Base-by-base conservation (phyloP, 2,329 filamentous ascomycete species). In the Eutypella sp. region DNA sequence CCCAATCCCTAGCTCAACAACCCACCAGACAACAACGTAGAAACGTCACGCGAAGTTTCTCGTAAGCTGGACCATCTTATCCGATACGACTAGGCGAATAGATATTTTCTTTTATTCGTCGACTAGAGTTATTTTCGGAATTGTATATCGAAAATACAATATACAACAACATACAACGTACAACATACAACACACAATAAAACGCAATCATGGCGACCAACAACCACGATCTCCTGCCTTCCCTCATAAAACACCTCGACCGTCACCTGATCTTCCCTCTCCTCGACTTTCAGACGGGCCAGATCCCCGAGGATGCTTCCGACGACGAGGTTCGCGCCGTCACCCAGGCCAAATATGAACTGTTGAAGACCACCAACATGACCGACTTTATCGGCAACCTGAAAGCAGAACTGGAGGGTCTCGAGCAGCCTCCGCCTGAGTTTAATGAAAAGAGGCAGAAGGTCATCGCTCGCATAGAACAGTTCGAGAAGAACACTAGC, bases 351-450 rank as follows among this genome's bases (percentile, higher is more conserved):
- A 96, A 96, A 71, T 96, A 92, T 69, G 85, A 92, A 72, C 83
- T 99, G 48, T 82, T 99, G 58, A 92, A 95, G 75, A 85, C 90
- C 68, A 97, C 93, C 63, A 96, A 97, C 78, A 99, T 99, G 93
- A 93, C 87, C 62, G 93, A 99, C 71, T 99, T 95, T 67, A 89
- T 97, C 45, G 91, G 91, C 63, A 87, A 85, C 62, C 75, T 99
- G 57, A 89, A 95, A 77, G 87, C 87, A 67, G 87, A 96, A 63
- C 82, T 99, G 56, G 83, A 97, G 74, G 79, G 84, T 59, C 81
- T 89, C 54, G 78, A 86, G 49, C 79, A 88, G 51, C 74, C 87
- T 45, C 91, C 93, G 42, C 79, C 85, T 53, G 90, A 96, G 70
- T 97, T 91, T 69, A 81, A 83, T 59, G 84, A 87, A 68, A 95